Conservation (phyloP, 345 rosid species). For the Acer saccharum region DNA sequence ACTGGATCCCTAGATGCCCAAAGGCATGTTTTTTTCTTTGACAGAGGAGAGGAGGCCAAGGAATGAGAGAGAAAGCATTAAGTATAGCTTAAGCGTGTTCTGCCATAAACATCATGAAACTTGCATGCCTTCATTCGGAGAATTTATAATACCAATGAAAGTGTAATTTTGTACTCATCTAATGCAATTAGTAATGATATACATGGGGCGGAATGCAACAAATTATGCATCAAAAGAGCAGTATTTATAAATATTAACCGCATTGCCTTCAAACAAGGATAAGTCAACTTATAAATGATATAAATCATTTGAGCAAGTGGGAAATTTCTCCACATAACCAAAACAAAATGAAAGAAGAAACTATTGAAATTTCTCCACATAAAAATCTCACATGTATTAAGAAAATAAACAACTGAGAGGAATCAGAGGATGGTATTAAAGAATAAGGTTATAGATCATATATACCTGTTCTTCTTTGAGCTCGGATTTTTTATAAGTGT, state of each 20-base stretch:
- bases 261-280: neutral
- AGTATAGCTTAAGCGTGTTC: neutral
- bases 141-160: no score
- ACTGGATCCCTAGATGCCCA: neutral
- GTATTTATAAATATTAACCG: no score
- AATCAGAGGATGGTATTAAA: neutral
- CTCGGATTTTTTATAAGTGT: conserved; percentile 55
- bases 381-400: neutral
- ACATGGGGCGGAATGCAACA: neutral
- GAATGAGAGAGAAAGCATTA: neutral
- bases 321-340: conserved; percentile 1
- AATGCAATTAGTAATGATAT: neutral
- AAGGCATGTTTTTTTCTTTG: neutral
- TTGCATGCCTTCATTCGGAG: neutral
- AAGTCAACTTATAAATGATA: neutral
- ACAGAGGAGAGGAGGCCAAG: neutral
- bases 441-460: neutral
- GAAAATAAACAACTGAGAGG: neutral
- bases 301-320: neutral
- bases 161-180: no score
- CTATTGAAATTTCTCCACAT: neutral
- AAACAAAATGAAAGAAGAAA: conserved; percentile 1
- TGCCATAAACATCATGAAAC: neutral
- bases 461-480: conserved; percentile 58
- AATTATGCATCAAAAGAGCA: neutral